Conservation (phyloP, 352 stramenopile genomes). For the Phytophthora capsici region DNA sequence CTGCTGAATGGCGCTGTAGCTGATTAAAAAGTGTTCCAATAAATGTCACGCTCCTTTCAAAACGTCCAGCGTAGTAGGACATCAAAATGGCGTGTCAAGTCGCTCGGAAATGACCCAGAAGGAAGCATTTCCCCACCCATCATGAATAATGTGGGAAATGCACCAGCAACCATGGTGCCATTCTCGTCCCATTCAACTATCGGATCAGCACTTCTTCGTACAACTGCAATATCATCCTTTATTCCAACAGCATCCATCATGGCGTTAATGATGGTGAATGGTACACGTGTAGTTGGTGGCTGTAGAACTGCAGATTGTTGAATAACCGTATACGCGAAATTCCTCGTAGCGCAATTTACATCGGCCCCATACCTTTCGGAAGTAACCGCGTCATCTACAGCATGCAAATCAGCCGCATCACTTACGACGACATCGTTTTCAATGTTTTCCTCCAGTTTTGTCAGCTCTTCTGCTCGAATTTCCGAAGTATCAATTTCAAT, state of each 20-base stretch:
- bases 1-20: background rate
- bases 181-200: constrained; percentile 1
- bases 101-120: background rate
- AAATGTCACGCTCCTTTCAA: background rate
- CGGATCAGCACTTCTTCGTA: background rate
- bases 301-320: background rate
- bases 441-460: background rate
- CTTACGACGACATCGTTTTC: background rate
- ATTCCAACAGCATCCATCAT: background rate
- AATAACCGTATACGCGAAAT: background rate
- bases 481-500: background rate
- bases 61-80: background rate
- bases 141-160: constrained; percentile 2
- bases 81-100: background rate
- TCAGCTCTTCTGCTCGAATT: background rate
- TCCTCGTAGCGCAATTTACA: background rate
- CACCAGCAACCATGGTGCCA: background rate
- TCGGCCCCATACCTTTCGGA: background rate
- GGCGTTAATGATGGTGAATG: background rate
- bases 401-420: background rate
- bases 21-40: constrained; percentile 2
- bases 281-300: background rate
- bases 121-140: background rate
- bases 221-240: background rate
- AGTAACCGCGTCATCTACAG: background rate